A percentile compares a stretch with the other conserved stretches of the same genome.
These are phyloP conservation scores for Zizania palustris DNA, from an alignment of 202 grass and related monocot genomes.

Conservation along the genomic window DNA sequence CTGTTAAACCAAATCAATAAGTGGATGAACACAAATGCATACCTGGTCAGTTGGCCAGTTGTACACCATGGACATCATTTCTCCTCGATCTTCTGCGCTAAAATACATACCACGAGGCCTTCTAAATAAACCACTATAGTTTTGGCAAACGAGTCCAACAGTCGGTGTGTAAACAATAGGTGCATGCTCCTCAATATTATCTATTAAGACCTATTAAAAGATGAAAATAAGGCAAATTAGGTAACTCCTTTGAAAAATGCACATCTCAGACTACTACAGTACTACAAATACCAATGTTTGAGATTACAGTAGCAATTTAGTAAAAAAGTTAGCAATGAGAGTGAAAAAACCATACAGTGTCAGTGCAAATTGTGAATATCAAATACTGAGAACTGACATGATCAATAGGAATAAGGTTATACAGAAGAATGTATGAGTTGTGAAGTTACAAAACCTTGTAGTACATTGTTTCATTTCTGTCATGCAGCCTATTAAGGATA, in stretches of 20 bases:
- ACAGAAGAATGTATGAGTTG: slow-evolving; percentile 14
- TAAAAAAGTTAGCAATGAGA: slow-evolving; percentile 17
- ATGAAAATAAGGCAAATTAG: slow-evolving; percentile 41
- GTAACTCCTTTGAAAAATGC: slow-evolving; percentile 28
- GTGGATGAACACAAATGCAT: slow-evolving; percentile 26
- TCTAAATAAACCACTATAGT: slow-evolving; percentile 95
- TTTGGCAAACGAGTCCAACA: slow-evolving; percentile 96
- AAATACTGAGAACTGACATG: slow-evolving; percentile 3
- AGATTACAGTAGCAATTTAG: slow-evolving; percentile 1
- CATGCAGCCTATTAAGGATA: slow-evolving; percentile 90
- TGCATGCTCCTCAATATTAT: slow-evolving; percentile 95
- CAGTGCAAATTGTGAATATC: neutral
- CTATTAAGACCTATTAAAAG: slow-evolving; percentile 72
- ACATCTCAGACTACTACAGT: neutral
- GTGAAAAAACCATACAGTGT: neutral
- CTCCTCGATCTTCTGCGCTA: slow-evolving; percentile 82
- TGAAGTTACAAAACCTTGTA: slow-evolving; percentile 71
- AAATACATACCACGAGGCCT: slow-evolving; percentile 97
- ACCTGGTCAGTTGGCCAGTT: slow-evolving; percentile 99
- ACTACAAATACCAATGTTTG: neutral
- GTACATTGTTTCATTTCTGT: slow-evolving; percentile 99
- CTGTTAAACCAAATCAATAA: slow-evolving; percentile 27
- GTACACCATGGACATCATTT: slow-evolving; percentile 99
- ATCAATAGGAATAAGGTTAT: slow-evolving; percentile 28
- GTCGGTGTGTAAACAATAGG: slow-evolving; percentile 96